Conservation (phyloP, 1,284 basidiomycete genomes). For the Farysia itapuensis region DNA sequence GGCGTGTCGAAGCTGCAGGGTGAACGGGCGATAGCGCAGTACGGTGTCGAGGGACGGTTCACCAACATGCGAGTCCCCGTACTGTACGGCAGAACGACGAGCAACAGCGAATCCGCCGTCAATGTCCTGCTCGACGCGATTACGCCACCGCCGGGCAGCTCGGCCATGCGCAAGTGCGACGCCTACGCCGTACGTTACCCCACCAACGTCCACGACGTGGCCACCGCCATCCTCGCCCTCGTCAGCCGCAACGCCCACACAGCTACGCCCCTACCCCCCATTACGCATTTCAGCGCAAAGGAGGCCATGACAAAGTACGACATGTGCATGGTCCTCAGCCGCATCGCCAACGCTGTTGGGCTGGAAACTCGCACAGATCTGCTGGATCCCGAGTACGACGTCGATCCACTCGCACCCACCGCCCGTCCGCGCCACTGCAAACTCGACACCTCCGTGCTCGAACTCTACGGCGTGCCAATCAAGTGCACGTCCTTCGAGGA, state of each 20-base stretch:
- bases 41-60: slow-evolving; percentile 38
- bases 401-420: slow-evolving; percentile 50
- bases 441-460: slow-evolving; percentile 40
- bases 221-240: slow-evolving; percentile 61
- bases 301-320: slow-evolving; percentile 64
- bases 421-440: slow-evolving; percentile 53
- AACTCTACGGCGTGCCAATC: slow-evolving; percentile 41
- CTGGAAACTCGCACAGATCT: slow-evolving; percentile 36
- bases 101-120: slow-evolving; percentile 53
- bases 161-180: slow-evolving; percentile 32
- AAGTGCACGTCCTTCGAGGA: slow-evolving; percentile 47
- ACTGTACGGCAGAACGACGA: slow-evolving; percentile 46
- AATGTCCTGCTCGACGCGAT: slow-evolving; percentile 51
- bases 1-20: slow-evolving; percentile 57
- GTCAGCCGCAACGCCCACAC: slow-evolving; percentile 18
- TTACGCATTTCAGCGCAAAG: slow-evolving; percentile 62
- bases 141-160: slow-evolving; percentile 9
- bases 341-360: slow-evolving; percentile 43
- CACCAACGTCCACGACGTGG: slow-evolving; percentile 63
- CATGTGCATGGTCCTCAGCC: slow-evolving; percentile 59
- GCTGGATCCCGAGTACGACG: slow-evolving; percentile 52
- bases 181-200: slow-evolving; percentile 63
- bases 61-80: slow-evolving; percentile 62
- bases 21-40: slow-evolving; percentile 56
- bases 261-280: slow-evolving; percentile 34